Percentiles rank a stretch among this genome's conserved stretches.
phyloP scores from a whole-genome alignment of 805 yeast species.

The Lachancea nothofagi region DNA sequence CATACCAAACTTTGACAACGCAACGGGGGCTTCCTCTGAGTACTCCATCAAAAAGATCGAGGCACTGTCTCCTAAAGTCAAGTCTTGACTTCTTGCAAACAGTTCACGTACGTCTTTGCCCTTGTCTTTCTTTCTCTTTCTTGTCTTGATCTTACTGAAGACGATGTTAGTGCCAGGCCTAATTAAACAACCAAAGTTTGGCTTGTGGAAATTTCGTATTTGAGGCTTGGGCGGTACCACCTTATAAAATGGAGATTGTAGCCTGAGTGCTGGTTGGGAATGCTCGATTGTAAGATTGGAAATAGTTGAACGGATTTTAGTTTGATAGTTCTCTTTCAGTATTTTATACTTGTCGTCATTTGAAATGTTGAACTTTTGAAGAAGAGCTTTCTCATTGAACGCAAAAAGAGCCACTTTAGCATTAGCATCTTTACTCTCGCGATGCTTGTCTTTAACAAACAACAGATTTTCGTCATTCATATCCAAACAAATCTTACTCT shows the following conservation, averaged over 20 bases:
- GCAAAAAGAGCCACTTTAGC: conserved; percentile 37
- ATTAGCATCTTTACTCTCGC: conserved; percentile 10
- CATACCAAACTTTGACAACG: conserved; percentile 89
- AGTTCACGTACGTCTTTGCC: conserved; percentile 76
- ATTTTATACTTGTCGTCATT: conserved; percentile 84
- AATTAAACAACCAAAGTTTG: conserved; percentile 52
- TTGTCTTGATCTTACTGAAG: conserved; percentile 64
- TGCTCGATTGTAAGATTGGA: conserved; percentile 90
- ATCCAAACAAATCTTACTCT: conserved; percentile 43
- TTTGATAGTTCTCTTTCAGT: conserved; percentile 78
- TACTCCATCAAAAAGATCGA: conserved; percentile 77
- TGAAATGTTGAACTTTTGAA: conserved; percentile 70
- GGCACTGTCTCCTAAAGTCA: conserved; percentile 80
- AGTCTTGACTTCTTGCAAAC: conserved; percentile 63
- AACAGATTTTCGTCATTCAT: conserved; percentile 82
- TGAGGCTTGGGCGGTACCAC: conserved; percentile 65
- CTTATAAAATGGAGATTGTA: conserved; percentile 88
- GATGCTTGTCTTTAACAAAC: conserved; percentile 40
- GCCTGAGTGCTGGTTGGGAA: conserved; percentile 75
- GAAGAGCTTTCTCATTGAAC: conserved; percentile 47
- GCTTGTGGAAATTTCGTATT: conserved; percentile 74
- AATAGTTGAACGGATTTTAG: conserved; percentile 86
- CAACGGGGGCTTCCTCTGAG: conserved; percentile 81
- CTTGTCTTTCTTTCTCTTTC: conserved; percentile 86
- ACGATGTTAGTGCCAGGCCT: conserved; percentile 73